phyloP scores from a whole-genome alignment of 2,329 filamentous ascomycete species.

The Colletotrichum horii region DNA sequence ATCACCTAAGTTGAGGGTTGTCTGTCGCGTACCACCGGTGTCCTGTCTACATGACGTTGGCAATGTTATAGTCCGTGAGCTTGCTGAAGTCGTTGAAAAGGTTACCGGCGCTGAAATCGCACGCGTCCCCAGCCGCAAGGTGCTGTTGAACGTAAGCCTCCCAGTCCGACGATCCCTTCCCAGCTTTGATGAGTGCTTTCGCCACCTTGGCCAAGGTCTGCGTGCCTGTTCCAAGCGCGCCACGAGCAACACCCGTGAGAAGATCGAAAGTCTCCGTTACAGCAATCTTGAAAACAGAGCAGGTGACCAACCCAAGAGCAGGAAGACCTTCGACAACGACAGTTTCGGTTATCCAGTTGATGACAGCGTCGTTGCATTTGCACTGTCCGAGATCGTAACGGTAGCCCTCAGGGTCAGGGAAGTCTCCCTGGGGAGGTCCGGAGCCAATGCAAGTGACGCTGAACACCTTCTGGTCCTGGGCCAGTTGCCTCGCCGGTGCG shows the following conservation, averaged over 20 bases:
- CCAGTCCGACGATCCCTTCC: not conserved
- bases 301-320: not conserved
- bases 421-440: not conserved
- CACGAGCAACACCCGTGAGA: not conserved
- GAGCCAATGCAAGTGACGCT: not conserved
- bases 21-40: not conserved
- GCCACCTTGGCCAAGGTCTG: not conserved
- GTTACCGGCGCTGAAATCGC: not conserved
- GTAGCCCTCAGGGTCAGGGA: not conserved
- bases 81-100: not conserved
- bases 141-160: not conserved
- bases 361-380: not conserved
- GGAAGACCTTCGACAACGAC: not conserved
- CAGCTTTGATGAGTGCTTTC: not conserved
- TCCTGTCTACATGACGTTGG: not conserved
- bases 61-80: not conserved
- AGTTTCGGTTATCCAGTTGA: not conserved
- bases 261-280: not conserved
- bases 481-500: not conserved
- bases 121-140: not conserved
- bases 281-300: not conserved
- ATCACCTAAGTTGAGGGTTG: not conserved
- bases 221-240: not conserved
- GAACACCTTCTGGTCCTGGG: not conserved
- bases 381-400: not conserved